phyloP scores from a whole-genome alignment of 2,329 filamentous ascomycete genomes.

The Lasiodiplodia sp. region DNA sequence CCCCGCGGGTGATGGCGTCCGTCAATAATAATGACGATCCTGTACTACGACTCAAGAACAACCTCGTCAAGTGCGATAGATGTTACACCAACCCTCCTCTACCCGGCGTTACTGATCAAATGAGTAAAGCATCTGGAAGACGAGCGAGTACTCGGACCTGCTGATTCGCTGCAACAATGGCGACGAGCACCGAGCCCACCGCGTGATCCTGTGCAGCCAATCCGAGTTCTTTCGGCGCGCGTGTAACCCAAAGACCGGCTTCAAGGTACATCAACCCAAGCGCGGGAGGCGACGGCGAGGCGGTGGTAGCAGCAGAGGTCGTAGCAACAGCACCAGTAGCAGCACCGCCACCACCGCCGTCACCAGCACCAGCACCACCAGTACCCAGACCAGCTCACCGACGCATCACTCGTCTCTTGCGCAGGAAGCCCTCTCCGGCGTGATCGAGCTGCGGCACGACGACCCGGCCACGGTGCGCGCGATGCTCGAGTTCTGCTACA shows the following conservation, averaged over 20 bases:
- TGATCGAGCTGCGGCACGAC: constrained; percentile 25
- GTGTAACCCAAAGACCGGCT: constrained; percentile 18
- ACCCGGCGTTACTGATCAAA: background rate
- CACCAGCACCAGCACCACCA: background rate
- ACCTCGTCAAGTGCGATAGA: constrained; percentile 19
- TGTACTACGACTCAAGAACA: constrained; percentile 23
- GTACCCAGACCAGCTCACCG: constrained; percentile 17
- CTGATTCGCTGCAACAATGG: constrained; percentile 26
- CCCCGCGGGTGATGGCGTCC: constrained; percentile 24
- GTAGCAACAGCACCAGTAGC: background rate
- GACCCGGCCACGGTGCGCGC: constrained; percentile 17
- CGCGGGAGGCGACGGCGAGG: background rate
- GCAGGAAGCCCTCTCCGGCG: constrained; percentile 24
- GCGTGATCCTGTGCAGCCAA: constrained; percentile 22
- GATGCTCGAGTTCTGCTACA: constrained; percentile 28
- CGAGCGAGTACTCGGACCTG: constrained; percentile 27
- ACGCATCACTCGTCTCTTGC: background rate
- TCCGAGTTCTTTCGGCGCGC: constrained; percentile 25
- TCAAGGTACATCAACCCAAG: constrained; percentile 26
- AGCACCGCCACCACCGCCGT: background rate
- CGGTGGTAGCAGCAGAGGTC: background rate
- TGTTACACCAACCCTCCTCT: background rate
- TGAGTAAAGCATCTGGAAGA: constrained; percentile 15
- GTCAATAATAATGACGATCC: constrained; percentile 21
- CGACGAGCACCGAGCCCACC: constrained; percentile 24